Evolutionary conservation across 164 flowering plant species (phyloP), one percentile per base, ranked within the genome.

Genomic region (Vitis cinerea): DNA sequence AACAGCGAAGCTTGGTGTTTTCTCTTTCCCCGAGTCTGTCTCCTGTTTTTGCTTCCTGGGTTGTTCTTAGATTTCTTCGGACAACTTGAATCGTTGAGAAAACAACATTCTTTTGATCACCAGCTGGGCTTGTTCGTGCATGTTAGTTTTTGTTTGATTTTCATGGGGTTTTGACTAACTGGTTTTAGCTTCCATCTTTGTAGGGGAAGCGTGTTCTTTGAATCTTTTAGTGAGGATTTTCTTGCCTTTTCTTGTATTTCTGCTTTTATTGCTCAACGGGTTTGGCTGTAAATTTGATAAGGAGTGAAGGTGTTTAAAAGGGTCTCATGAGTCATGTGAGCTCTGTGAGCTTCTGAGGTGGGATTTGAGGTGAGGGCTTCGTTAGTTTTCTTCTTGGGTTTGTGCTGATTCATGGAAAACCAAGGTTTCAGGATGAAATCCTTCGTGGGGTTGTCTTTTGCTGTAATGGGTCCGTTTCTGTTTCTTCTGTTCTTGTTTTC

Each of bases 381-480:
- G 23, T 59, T 52, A 50, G 17, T 29, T 30, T 19, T 50, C 69
- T 50, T 65, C 62, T 31, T 53, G 69, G 61, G 17, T 17, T 72
- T 60, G 27, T 29, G 3, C 57, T 17, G 57, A 37, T 66, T 50
- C n/a, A 62, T 13, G 54, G 2, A 44, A 60, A 37, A 8, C 15
- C 29, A 30, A 7, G 9, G 5, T 12, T 67, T 44, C 63, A 31
- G 37, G 69, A 66, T 53, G 51, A 27, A 61, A 5, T 47, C 53
- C 5, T 7, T 23, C 2, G 17, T 57, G 50, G 52, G 59, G 65
- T 47, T 65, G 37, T 23, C 13, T 64, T 63, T 68, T 69, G 37
- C 27, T 64, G 29, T 50, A 54, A 15, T 56, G 71, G 69, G 56
- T 63, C 23, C 51, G 59, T 51, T 53, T 70, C 62, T 29, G 51